Conservation (phyloP, 2,329 filamentous ascomycete genomes). For the Sporothrix dimorphospora region DNA sequence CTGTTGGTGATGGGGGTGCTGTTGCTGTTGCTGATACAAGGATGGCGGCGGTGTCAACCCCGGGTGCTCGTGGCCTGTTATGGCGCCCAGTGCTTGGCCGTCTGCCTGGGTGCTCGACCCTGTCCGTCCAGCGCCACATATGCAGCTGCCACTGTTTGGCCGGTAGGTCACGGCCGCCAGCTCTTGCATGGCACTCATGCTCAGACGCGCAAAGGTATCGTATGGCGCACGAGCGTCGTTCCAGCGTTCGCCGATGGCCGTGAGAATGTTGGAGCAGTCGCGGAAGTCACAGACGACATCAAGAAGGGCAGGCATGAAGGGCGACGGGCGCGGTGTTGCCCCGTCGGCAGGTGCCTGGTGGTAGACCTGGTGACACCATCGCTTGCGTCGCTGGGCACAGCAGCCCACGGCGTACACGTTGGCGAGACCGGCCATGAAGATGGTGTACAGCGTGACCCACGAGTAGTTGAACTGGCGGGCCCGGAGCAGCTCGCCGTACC, state of each 20-base stretch:
- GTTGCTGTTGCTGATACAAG: not conserved
- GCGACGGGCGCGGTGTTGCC: not conserved
- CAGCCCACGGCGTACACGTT: slow-evolving; percentile 33
- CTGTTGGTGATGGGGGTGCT: not conserved
- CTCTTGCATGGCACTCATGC: slow-evolving; percentile 23
- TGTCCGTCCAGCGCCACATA: not conserved
- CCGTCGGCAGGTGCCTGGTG: not conserved
- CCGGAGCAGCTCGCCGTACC: slow-evolving; percentile 21
- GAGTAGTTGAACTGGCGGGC: slow-evolving; percentile 34
- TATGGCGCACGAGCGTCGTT: slow-evolving; percentile 29
- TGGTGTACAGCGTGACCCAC: slow-evolving; percentile 34
- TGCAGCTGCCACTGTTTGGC: not conserved
- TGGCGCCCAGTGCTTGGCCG: not conserved
- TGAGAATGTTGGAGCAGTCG: slow-evolving; percentile 35
- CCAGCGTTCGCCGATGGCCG: slow-evolving; percentile 35
- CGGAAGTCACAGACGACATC: slow-evolving; percentile 31
- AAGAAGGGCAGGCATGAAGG: slow-evolving; percentile 29
- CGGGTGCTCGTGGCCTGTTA: not conserved
- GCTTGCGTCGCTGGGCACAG: slow-evolving; percentile 26
- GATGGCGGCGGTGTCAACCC: not conserved
- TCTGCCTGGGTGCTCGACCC: not conserved
- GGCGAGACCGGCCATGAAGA: slow-evolving; percentile 34
- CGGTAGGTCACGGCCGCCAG: not conserved
- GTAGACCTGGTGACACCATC: not conserved
- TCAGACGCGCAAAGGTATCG: slow-evolving; percentile 18